Evolutionary conservation across 73 alveolate species (phyloP), one percentile per base, ranked within the genome.

Genomic region (Uronychia setigera): DNA sequence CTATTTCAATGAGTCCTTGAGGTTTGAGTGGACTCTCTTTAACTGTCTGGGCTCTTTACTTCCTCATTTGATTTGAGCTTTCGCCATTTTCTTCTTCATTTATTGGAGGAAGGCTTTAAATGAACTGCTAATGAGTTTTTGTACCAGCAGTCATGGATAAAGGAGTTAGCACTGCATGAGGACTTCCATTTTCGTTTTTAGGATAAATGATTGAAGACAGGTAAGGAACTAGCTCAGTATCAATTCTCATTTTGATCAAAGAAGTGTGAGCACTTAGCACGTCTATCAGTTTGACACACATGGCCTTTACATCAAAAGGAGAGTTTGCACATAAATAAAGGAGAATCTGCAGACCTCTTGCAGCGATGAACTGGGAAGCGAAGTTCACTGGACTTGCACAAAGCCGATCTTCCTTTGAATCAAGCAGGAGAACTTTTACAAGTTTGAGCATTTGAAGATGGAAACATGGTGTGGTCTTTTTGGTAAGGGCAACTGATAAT

Each of bases 261-360:
- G 35, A 57, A 14, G 90, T 84, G 46, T 83, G 92, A 34, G 92
- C 33, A 35, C 88, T 59, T 1, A 89, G 76, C 9, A 89, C 92
- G 59, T 89, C 95, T 27, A 89, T 89, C 1, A 89, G 88, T 83
- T 89, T 89, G 0, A 89, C 82, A 35, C 95, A 89, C 95, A 89
- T 89, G 29, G 89, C 81, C 34, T 80, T 89, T 0, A 89, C 95
- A 80, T 90, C 95, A n/a, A 90, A 75, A n/a, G 95, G 60, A 0
- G 91, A 80, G 67, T 90, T 90, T 0, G 88, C 59, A 32, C 95
- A 90, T 25, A 90, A 76, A 76, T 90, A 90, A 31, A 90, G 82
- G 11, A 90, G 75, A 27, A 90, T 86, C 58, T 90, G 87, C 26
- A 90, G 87, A 14, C 95, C 95, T 35, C 78, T 58, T 13, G 91